Evolutionary conservation across 345 rosid species (phyloP), one percentile per base, ranked within the genome.

Genomic region (Eucalyptus coolabah): DNA sequence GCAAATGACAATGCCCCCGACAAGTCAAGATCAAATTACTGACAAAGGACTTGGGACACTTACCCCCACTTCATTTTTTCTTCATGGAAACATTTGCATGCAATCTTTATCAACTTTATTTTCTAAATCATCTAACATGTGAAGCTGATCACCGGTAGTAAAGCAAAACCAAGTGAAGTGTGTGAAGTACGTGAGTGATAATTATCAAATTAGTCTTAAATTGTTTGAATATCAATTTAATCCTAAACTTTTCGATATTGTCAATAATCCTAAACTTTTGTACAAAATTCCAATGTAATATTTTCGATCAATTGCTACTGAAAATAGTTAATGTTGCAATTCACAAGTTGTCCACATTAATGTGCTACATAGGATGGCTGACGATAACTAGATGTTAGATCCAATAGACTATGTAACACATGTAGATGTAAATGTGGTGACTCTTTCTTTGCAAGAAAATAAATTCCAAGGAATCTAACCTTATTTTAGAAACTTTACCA

Each of bases 351-450:
- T 56, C 7, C 30, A 56, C 6, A 23, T 24, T 26, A 56, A 1
- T 56, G 30, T 56, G 13, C 14, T 19, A 26, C 0, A 26, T 56
- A 23, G 30, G 14, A 24, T 9, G 63, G 2, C 2, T 0, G 30
- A 56, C 1, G 6, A 24, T 56, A 56, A 56, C 6, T 56, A 0
- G 63, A 24, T 56, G 30, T 56, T 0, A 24, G 3, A 56, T 56
- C 6, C 63, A 56, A 26, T 56, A 56, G 30, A 56, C 63, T 56
- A 56, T 56, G 63, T 24, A 56, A 56, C 30, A 10, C 13, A 24
- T 56, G 30, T 1, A 24, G 0, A 56, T 56, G 63, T 56, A 56
- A 56, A 56, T 56, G 63, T 1, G 3, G 30, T 56, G 30, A 10
- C 30, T 56, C 12, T 56, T 56, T 56, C 63, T 56, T 56, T 56